Base-by-base conservation (phyloP, 805 yeast species). In the Pachysolen tannophilus region DNA sequence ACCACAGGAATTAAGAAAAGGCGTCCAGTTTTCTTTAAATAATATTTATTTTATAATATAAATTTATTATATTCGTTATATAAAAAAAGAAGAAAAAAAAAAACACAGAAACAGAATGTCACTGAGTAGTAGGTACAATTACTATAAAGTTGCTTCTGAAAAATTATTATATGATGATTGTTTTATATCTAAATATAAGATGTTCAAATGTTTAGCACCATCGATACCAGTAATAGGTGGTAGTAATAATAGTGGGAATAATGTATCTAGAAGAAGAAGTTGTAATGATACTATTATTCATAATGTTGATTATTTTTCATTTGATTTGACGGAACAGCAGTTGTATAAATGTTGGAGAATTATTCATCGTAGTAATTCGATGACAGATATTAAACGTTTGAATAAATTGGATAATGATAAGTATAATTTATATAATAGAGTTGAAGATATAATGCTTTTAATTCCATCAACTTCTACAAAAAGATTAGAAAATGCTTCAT, bases 401-500 rank as follows among this genome's bases (percentile, higher is more conserved):
- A 56, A 55, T 34, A 38, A 53, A 11, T 48, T 45, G 38, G 45
- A 45, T 23, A 31, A 50, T 13, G 43, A 52, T 13, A 40, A 46
- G 8, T 41, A 49, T 23, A 31, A 26, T 9, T 33, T 36, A 2
- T 44, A 44, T 26, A 47, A 46, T 28, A 51, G 44, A 28, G 55
- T 54, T 5, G 63, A 58, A 33, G 60, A 53, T 38, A 36, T 58
- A 19, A 55, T 50, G 53, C 38, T 54, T 24, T 43, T 58, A 20
- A 34, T 58, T 21, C 63, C 63, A 8, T 53, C 56, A 16, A 58
- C 63, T 1, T 50, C 60, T 1, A 46, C 59, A 2, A 41, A 45
- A 20, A 59, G 94, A 32, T 61, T 83, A 30, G 88, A 83, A 50
- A 83, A 83, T 49, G 90, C 95, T 11, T 69, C 84, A 33, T 90